These are phyloP conservation scores for Rusavskia elegans DNA, from an alignment of 495 filamentous ascomycete genomes.

Conservation along the genomic window DNA sequence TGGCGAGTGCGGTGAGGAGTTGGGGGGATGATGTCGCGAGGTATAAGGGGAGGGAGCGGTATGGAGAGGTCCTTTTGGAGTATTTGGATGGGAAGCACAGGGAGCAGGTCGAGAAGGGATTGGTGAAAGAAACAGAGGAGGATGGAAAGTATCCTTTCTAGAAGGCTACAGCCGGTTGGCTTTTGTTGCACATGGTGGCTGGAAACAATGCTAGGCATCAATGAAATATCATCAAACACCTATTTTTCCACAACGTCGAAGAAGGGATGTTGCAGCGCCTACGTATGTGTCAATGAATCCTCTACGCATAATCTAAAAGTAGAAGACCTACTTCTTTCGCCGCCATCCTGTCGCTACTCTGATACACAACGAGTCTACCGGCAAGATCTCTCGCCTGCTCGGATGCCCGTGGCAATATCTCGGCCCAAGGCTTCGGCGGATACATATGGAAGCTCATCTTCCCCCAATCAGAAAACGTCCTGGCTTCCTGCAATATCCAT, in stretches of 20 bases:
- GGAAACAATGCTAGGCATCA: too few relatives aligned
- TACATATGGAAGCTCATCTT: conserved; percentile 46
- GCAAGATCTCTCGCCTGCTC: conserved; percentile 38
- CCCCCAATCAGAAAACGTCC: conserved; percentile 44
- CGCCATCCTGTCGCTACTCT: conserved; percentile 33
- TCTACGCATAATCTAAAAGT: not conserved
- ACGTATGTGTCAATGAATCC: too few relatives aligned
- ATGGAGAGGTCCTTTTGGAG: conserved; percentile 63
- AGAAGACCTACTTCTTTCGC: conserved; percentile 30
- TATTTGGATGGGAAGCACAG: conserved; percentile 67
- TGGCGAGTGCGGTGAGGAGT: conserved; percentile 61
- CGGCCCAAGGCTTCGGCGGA: conserved; percentile 33
- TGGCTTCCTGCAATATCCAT: conserved; percentile 29
- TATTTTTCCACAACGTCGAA: not conserved
- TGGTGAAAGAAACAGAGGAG: conserved; percentile 41
- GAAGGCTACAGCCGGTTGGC: not conserved
- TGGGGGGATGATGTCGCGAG: conserved; percentile 73
- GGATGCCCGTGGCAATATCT: conserved; percentile 31
- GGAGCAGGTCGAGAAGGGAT: conserved; percentile 53
- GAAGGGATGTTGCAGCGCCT: conserved; percentile 14
- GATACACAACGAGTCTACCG: conserved; percentile 36
- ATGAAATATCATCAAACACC: not conserved
- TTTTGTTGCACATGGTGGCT: too few relatives aligned
- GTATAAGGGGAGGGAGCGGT: conserved; percentile 77
- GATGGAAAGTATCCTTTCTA: conserved; percentile 1